phyloP scores from a whole-genome alignment of 2,329 filamentous ascomycete species.

The Thielaviopsis ethacetica region DNA sequence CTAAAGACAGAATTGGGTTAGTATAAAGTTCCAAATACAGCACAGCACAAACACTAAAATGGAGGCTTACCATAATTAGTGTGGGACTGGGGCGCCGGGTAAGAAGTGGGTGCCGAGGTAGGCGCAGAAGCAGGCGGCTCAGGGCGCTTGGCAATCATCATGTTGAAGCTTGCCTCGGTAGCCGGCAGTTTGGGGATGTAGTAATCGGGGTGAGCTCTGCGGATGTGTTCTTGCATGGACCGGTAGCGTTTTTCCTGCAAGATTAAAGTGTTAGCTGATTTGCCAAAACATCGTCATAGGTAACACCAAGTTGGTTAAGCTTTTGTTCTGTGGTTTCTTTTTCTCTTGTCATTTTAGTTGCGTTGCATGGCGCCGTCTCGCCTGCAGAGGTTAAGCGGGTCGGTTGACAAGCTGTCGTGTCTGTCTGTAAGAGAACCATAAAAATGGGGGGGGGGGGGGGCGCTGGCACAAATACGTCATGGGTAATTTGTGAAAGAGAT shows the following conservation, averaged over 20 bases:
- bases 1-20: neutral
- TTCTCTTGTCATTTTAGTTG: neutral
- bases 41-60: slow-evolving; percentile 9
- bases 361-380: neutral
- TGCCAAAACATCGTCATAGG: neutral
- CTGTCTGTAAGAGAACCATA: too few relatives aligned
- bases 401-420: neutral
- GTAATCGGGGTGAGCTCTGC: slow-evolving; percentile 87
- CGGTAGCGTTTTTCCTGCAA: slow-evolving; percentile 81
- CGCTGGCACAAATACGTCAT: neutral
- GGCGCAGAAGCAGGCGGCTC: slow-evolving; percentile 21
- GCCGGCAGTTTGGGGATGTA: slow-evolving; percentile 97
- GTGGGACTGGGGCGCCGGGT: neutral
- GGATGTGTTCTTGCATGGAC: slow-evolving; percentile 99
- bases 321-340: neutral
- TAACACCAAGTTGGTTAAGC: neutral
- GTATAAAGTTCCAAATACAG: slow-evolving; percentile 5
- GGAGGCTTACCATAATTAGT: slow-evolving; percentile 16
- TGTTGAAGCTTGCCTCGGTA: slow-evolving; percentile 89
- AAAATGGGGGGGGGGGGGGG: neutral
- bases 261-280: slow-evolving; percentile 15
- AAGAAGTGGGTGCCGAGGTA: slow-evolving; percentile 14
- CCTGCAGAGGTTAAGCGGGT: neutral
- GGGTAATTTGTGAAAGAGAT: neutral
- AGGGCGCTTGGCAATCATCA: slow-evolving; percentile 73